Evolutionary conservation across 305 asterid species (phyloP).

Genomic region (Fraxinus platypoda): DNA sequence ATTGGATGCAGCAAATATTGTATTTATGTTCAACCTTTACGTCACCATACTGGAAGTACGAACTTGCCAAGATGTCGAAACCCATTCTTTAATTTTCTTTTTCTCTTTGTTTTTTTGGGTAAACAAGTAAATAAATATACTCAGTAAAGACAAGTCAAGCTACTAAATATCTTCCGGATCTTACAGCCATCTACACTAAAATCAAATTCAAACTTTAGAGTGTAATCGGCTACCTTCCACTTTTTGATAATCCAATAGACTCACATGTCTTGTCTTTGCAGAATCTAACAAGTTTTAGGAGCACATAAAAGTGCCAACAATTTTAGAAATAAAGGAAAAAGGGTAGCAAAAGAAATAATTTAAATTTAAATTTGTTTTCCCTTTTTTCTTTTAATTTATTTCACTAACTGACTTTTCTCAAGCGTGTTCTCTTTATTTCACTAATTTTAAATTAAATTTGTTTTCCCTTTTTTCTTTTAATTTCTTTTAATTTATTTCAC

Average conservation of each 20-base stretch:
- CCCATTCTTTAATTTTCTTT: neutral
- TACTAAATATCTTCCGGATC: neutral
- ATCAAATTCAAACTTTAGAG: neutral
- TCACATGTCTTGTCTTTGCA: neutral
- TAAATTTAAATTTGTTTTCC: neutral
- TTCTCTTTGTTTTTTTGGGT: neutral
- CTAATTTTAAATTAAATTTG: too few species aligned
- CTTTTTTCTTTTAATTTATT: too few species aligned
- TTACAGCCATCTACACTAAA: neutral
- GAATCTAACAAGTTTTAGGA: neutral
- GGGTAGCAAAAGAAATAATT: neutral
- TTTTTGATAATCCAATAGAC: neutral
- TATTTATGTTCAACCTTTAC: slow-evolving; percentile 9
- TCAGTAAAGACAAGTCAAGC: neutral
- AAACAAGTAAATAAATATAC: neutral
- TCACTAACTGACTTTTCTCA: neutral
- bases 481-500: neutral
- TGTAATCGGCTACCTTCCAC: neutral
- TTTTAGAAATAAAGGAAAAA: neutral
- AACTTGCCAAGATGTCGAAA: neutral
- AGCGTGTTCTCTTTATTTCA: too few species aligned
- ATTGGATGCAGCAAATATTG: neutral
- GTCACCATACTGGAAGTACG: slow-evolving; percentile 12
- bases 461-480: neutral
- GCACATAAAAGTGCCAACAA: neutral